Conservation (phyloP, 192 early-diverging fungal species). For the Cladochytrium replicatum region DNA sequence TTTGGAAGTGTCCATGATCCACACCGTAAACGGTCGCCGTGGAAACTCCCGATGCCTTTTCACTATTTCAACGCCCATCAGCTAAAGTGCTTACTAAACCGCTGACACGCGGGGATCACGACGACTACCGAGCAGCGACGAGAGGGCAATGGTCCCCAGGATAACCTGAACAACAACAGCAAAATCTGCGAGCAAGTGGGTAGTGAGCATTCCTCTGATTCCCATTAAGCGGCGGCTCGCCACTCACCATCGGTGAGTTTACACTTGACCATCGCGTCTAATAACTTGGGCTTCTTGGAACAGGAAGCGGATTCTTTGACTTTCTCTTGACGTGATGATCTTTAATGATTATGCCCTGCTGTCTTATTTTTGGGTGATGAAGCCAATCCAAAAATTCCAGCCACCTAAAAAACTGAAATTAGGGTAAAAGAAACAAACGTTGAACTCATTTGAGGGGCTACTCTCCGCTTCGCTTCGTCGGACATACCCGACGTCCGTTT, state of each 20-base stretch:
- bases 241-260: slow-evolving; percentile 11
- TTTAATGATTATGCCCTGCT: too few relatives aligned
- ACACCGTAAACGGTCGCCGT: slow-evolving; percentile 27
- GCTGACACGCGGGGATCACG: not conserved
- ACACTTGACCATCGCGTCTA: slow-evolving; percentile 12
- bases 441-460: too few relatives aligned
- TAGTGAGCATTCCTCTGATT: not conserved
- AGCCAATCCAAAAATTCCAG: too few relatives aligned
- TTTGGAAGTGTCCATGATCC: slow-evolving; percentile 35
- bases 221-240: not conserved
- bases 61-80: slow-evolving; percentile 3
- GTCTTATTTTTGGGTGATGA: too few relatives aligned
- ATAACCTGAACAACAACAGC: slow-evolving; percentile 30
- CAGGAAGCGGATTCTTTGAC: too few relatives aligned
- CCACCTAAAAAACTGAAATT: too few relatives aligned
- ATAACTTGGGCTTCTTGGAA: too few relatives aligned
- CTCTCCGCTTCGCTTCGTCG: too few relatives aligned
- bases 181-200: slow-evolving; percentile 17
- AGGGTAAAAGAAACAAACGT: too few relatives aligned
- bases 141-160: slow-evolving; percentile 27
- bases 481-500: too few relatives aligned
- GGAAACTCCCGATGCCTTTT: slow-evolving; percentile 32
- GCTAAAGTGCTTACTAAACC: not conserved
- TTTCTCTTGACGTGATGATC: too few relatives aligned
- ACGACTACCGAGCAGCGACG: slow-evolving; percentile 22